Percentiles rank a stretch among this genome's conserved stretches.
phyloP scores from a whole-genome alignment of 768 basidiomycete genomes.

The Cyclocybe cylindracea region DNA sequence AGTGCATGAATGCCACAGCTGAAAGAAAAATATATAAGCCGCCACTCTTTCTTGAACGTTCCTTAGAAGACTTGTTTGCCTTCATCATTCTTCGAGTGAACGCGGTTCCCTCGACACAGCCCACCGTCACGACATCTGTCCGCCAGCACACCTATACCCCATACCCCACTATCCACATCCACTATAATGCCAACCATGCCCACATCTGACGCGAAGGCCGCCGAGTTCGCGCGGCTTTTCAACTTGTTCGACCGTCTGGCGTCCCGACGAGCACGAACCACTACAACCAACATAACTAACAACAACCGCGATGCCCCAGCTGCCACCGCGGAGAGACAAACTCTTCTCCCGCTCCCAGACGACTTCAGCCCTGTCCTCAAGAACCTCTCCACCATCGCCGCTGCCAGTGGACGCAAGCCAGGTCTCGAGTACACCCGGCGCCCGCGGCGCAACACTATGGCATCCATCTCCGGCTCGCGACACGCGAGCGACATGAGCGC shows the following conservation, averaged over 20 bases:
- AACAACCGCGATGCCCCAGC: no score
- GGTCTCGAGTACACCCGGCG: conserved; percentile 1
- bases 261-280: conserved; percentile 37
- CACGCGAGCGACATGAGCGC: background rate
- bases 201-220: conserved; percentile 37
- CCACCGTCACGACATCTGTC: background rate
- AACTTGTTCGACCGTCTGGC: conserved; percentile 55
- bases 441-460: conserved; percentile 28
- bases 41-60: background rate
- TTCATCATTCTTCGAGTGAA: background rate
- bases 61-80: background rate
- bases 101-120: no score
- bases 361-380: conserved; percentile 39
- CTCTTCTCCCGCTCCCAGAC: conserved; percentile 26
- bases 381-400: conserved; percentile 28
- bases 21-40: conserved; percentile 1
- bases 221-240: conserved; percentile 56
- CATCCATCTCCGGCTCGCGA: conserved; percentile 10
- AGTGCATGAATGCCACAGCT: conserved; percentile 4
- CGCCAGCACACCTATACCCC: background rate
- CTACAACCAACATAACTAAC: background rate
- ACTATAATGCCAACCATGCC: conserved; percentile 11
- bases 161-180: background rate
- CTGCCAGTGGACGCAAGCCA: conserved; percentile 1
- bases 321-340: background rate